Conservation (phyloP, 2,329 filamentous ascomycete genomes). For the Fusarium decemcellulare region DNA sequence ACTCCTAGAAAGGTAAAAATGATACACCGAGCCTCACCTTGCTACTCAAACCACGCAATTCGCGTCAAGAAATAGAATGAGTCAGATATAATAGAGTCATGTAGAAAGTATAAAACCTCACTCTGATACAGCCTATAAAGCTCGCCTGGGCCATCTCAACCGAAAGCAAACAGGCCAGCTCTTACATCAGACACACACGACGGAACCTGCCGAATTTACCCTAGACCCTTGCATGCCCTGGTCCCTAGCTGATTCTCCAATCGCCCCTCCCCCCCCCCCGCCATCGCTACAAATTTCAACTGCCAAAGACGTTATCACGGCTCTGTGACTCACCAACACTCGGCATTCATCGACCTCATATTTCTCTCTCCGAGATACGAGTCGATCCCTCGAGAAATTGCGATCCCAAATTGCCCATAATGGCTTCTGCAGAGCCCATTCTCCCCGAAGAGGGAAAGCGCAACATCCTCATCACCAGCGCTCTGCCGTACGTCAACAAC, state of each 20-base stretch:
- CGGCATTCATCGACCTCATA: conserved; percentile 9
- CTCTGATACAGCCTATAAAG: background rate
- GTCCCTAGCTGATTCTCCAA: conserved; percentile 5
- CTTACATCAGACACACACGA: background rate
- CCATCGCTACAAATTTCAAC: conserved; percentile 45
- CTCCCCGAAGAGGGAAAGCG: conserved; percentile 80
- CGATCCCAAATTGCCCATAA: conserved; percentile 29
- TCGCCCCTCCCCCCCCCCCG: conserved; percentile 44
- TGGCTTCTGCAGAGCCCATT: conserved; percentile 58
- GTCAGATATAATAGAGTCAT: background rate
- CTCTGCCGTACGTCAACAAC: conserved; percentile 85
- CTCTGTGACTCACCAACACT: conserved; percentile 44
- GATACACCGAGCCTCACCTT: background rate
- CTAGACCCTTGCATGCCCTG: conserved; percentile 15
- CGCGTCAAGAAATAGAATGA: background rate
- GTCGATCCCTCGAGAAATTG: conserved; percentile 1
- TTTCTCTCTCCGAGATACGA: conserved; percentile 2
- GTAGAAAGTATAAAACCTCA: background rate
- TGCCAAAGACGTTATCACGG: conserved; percentile 37
- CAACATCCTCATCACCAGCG: conserved; percentile 92
- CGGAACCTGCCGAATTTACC: conserved; percentile 21
- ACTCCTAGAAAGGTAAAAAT: background rate
- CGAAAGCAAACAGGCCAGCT: background rate
- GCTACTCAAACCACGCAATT: background rate
- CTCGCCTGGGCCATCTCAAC: background rate